Conservation (phyloP, 495 filamentous ascomycete species). For the Penicillium salamii region DNA sequence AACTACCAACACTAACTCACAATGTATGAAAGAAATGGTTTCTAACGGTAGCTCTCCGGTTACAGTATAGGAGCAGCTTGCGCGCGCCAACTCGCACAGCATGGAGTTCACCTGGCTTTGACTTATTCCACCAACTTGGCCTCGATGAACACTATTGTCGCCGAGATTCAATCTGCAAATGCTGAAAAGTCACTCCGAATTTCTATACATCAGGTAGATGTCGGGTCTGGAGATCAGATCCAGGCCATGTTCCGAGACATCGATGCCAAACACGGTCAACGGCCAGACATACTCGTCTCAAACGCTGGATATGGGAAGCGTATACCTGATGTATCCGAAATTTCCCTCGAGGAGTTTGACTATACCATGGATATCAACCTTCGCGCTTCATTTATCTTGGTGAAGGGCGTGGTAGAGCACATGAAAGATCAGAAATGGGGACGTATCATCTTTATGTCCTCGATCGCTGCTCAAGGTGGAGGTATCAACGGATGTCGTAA, state of each 20-base stretch:
- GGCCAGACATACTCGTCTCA: slow-evolving; percentile 61
- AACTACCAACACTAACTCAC: too few relatives aligned
- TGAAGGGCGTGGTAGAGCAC: slow-evolving; percentile 59
- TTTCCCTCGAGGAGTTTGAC: slow-evolving; percentile 61
- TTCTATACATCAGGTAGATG: slow-evolving; percentile 55
- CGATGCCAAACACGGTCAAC: slow-evolving; percentile 45
- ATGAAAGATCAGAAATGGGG: slow-evolving; percentile 64
- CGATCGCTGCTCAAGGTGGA: slow-evolving; percentile 61
- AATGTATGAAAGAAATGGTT: too few relatives aligned
- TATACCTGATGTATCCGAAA: slow-evolving; percentile 47
- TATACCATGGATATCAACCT: slow-evolving; percentile 63
- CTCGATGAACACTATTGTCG: slow-evolving; percentile 43
- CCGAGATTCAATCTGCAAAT: slow-evolving; percentile 31
- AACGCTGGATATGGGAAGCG: slow-evolving; percentile 56
- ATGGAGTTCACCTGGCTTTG: slow-evolving; percentile 56
- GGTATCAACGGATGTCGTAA: slow-evolving; percentile 63
- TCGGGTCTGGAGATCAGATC: slow-evolving; percentile 49
- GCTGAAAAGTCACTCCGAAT: slow-evolving; percentile 38
- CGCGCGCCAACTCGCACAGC: slow-evolving; percentile 50
- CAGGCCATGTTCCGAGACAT: slow-evolving; percentile 50
- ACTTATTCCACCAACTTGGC: slow-evolving; percentile 55
- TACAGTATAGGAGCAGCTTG: slow-evolving; percentile 59
- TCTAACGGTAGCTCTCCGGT: neutral
- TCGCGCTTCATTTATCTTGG: slow-evolving; percentile 60
- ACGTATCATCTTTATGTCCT: slow-evolving; percentile 64